phyloP scores from a whole-genome alignment of 2,329 filamentous ascomycete species.

The Huntiella abstrusa region DNA sequence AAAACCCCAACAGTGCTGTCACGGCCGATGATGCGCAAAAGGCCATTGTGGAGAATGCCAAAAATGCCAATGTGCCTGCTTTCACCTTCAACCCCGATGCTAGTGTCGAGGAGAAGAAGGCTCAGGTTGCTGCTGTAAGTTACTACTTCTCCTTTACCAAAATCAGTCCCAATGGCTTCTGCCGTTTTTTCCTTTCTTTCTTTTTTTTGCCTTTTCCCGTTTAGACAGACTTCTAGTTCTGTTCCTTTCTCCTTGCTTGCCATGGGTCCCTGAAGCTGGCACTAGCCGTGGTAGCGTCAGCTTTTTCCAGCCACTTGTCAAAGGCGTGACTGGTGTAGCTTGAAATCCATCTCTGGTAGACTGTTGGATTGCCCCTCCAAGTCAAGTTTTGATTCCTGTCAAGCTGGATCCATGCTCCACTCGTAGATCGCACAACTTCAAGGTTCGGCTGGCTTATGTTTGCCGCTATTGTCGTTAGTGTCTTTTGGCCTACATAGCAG shows the following conservation, averaged over 20 bases:
- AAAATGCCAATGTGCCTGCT: slow-evolving; percentile 58
- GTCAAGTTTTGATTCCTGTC: too few relatives aligned
- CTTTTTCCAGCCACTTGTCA: slow-evolving; percentile 4
- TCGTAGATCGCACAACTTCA: not conserved
- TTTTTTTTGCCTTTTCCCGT: too few relatives aligned
- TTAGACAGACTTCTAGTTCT: not conserved
- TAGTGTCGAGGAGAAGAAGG: slow-evolving; percentile 63
- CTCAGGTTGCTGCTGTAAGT: slow-evolving; percentile 58
- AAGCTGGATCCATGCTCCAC: slow-evolving; percentile 1
- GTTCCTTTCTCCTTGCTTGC: slow-evolving; percentile 8
- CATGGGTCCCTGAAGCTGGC: not conserved
- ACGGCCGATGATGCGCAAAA: slow-evolving; percentile 53
- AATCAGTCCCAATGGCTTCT: too few relatives aligned
- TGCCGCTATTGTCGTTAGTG: not conserved
- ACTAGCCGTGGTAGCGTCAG: slow-evolving; percentile 1
- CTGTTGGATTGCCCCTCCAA: too few relatives aligned
- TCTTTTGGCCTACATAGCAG: too few relatives aligned
- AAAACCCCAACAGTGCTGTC: slow-evolving; percentile 48
- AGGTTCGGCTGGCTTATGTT: not conserved
- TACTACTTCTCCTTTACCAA: not conserved
- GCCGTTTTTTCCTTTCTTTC: not conserved
- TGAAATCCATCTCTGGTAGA: too few relatives aligned
- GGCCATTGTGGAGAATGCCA: slow-evolving; percentile 57
- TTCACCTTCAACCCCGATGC: slow-evolving; percentile 81
- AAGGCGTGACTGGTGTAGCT: not conserved